These are phyloP conservation scores for Huiozyma sinensis DNA, from an alignment of 805 yeast genomes.

Conservation along the genomic window DNA sequence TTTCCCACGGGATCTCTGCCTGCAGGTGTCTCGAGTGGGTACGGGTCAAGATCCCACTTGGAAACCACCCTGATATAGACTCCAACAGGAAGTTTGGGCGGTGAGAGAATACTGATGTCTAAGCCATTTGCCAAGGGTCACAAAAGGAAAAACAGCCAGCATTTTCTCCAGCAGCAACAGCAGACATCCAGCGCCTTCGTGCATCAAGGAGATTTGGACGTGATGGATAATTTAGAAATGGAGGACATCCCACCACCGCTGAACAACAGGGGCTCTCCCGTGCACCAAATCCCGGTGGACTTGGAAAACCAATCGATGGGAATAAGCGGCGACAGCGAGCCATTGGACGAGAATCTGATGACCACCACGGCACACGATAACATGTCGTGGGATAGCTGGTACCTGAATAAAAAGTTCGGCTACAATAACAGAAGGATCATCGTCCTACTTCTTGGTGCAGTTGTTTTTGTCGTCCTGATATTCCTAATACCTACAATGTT, in stretches of 20 bases:
- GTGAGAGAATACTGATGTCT: not conserved
- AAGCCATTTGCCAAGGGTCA: constrained; percentile 11
- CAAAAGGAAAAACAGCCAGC: constrained; percentile 23
- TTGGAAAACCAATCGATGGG: constrained; percentile 3
- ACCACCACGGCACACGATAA: not conserved
- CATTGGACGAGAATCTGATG: not conserved
- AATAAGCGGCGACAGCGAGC: not conserved
- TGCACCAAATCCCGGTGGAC: not conserved
- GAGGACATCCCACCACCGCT: constrained; percentile 3
- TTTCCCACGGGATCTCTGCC: too few species aligned
- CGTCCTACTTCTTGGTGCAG: not conserved
- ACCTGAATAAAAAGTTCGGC: constrained; percentile 6
- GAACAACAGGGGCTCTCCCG: not conserved
- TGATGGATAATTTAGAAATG: too few species aligned
- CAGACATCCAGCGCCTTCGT: constrained; percentile 14
- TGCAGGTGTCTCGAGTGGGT: too few species aligned
- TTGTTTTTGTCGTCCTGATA: not conserved
- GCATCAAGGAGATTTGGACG: constrained; percentile 2
- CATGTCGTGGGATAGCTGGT: constrained; percentile 6
- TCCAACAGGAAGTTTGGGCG: not conserved
- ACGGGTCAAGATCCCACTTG: too few species aligned
- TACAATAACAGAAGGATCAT: constrained; percentile 3
- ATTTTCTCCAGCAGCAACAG: constrained; percentile 17
- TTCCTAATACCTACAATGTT: constrained; percentile 2
- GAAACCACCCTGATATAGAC: too few species aligned